These are phyloP conservation scores for Fusarium mexicanum DNA, from an alignment of 2,329 filamentous ascomycete species.

Conservation along the genomic window DNA sequence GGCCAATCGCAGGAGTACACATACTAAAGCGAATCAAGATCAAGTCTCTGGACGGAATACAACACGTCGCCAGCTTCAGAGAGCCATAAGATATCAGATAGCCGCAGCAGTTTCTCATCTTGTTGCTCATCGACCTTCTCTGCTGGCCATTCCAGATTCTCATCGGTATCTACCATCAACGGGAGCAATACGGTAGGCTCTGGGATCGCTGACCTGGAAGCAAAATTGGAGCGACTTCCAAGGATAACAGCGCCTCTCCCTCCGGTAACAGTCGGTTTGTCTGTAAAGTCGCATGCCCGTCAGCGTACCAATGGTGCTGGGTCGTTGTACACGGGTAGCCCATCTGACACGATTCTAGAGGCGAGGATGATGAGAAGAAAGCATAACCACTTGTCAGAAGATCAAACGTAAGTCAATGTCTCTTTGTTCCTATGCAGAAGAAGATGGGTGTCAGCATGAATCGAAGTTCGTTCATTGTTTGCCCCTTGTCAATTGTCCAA, in stretches of 20 bases:
- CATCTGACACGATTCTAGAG: constrained; percentile 30
- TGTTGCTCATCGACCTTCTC: constrained; percentile 59
- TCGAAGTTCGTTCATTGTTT: not conserved
- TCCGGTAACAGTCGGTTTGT: constrained; percentile 12
- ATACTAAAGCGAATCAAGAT: constrained; percentile 28
- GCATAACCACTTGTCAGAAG: constrained; percentile 37
- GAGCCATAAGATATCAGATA: constrained; percentile 55
- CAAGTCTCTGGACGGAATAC: constrained; percentile 39
- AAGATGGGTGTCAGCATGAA: not conserved
- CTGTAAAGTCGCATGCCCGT: constrained; percentile 15
- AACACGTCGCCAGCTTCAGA: constrained; percentile 6
- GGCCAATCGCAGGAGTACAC: not conserved
- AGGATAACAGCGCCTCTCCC: constrained; percentile 28
- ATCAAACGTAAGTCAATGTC: constrained; percentile 31
- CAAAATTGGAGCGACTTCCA: constrained; percentile 46
- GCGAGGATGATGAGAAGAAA: constrained; percentile 31
- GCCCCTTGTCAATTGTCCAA: not conserved
- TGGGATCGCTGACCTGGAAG: constrained; percentile 52
- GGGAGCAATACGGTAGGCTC: constrained; percentile 50
- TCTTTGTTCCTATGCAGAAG: not conserved
- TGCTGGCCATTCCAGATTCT: constrained; percentile 61
- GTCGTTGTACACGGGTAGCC: constrained; percentile 9
- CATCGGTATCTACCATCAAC: constrained; percentile 62
- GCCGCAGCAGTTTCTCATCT: constrained; percentile 62
- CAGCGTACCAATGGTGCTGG: not conserved